Percentiles rank a stretch among this genome's conserved stretches.
Evolutionary conservation across 805 yeast genomes (phyloP).

Genomic region (Saturnispora ahearnii): DNA sequence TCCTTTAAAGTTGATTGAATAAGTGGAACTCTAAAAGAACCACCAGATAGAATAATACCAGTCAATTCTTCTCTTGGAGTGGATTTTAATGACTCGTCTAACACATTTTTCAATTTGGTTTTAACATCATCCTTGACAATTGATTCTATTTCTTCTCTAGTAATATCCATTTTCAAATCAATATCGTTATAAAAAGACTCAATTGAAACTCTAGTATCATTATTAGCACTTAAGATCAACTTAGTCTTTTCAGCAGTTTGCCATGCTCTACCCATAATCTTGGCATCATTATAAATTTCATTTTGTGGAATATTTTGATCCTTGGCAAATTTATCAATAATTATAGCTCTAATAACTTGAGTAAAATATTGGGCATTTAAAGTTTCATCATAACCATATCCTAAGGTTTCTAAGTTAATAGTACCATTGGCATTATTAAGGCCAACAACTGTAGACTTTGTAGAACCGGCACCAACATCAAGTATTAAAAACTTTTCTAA

Average conservation of each 20-base stretch:
- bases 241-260: slow-evolving; percentile 88
- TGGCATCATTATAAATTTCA: slow-evolving; percentile 36
- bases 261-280: slow-evolving; percentile 58
- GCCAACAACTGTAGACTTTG: slow-evolving; percentile 78
- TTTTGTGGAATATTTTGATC: slow-evolving; percentile 11
- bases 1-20: slow-evolving; percentile 55
- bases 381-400: slow-evolving; percentile 55
- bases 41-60: slow-evolving; percentile 80
- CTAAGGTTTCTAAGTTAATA: slow-evolving; percentile 51
- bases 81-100: slow-evolving; percentile 39
- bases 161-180: slow-evolving; percentile 60
- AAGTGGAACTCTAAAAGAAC: slow-evolving; percentile 83
- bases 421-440: slow-evolving; percentile 37
- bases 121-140: slow-evolving; percentile 30
- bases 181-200: slow-evolving; percentile 67
- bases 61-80: slow-evolving; percentile 18
- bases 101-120: slow-evolving; percentile 31
- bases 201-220: slow-evolving; percentile 65
- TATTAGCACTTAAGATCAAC: slow-evolving; percentile 76
- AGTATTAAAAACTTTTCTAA: slow-evolving; percentile 53
- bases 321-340: slow-evolving; percentile 48
- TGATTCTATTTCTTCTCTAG: slow-evolving; percentile 77
- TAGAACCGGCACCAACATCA: slow-evolving; percentile 91
- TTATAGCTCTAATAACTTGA: slow-evolving; percentile 47
- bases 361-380: slow-evolving; percentile 78